phyloP scores from a whole-genome alignment of 805 yeast genomes.

The Ascoidea asiatica region DNA sequence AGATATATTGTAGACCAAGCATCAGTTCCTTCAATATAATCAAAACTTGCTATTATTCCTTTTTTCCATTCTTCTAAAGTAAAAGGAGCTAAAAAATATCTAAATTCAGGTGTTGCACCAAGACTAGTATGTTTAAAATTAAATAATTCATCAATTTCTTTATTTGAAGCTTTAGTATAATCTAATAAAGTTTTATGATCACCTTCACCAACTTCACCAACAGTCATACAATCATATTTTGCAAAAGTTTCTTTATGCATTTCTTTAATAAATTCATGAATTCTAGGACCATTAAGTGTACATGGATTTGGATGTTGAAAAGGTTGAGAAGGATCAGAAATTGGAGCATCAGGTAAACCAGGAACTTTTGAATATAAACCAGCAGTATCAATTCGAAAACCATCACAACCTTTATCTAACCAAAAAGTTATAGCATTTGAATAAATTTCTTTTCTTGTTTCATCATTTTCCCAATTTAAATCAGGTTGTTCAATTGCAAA shows the following conservation, averaged over 20 bases:
- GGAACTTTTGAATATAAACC: too few relatives aligned
- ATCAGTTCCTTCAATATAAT: conserved; percentile 32
- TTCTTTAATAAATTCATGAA: conserved; percentile 45
- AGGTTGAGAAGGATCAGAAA: conserved; percentile 19
- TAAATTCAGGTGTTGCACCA: conserved; percentile 23
- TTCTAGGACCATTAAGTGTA: conserved; percentile 35
- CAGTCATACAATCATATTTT: conserved; percentile 39
- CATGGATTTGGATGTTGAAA: conserved; percentile 22
- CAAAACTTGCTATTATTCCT: conserved; percentile 21
- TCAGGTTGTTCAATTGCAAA: conserved; percentile 46
- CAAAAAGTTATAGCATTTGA: conserved; percentile 36
- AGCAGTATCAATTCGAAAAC: conserved; percentile 45
- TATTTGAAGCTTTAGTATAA: conserved; percentile 24
- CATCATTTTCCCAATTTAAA: conserved; percentile 43
- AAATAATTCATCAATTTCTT: conserved; percentile 29
- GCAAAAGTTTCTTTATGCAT: conserved; percentile 28
- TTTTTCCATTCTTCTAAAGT: conserved; percentile 24
- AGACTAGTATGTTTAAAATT: conserved; percentile 21
- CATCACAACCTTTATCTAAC: conserved; percentile 43
- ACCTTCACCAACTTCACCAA: conserved; percentile 39
- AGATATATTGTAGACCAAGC: conserved; percentile 43
- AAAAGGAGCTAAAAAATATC: conserved; percentile 22
- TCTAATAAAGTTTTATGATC: conserved; percentile 27
- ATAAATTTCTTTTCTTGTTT: conserved; percentile 21
- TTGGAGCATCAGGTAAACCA: conserved; percentile 34